Percentiles rank a stretch among this genome's conserved stretches.
phyloP scores from a whole-genome alignment of 257 asterid genomes.

The Haberlea rhodopensis region DNA sequence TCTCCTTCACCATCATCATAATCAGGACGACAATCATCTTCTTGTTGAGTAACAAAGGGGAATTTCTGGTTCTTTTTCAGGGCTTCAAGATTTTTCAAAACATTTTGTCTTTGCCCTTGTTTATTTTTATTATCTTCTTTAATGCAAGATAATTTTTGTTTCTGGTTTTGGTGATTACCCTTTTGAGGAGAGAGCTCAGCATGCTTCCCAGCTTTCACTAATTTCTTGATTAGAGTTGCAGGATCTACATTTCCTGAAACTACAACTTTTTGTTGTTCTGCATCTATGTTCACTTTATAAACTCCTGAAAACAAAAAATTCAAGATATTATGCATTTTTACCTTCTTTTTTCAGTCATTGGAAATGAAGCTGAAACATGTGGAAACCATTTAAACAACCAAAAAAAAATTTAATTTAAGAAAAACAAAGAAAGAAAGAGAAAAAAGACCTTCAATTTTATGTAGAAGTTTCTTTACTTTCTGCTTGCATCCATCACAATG shows the following conservation, averaged over 20 bases:
- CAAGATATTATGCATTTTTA: background rate
- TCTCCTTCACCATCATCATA: constrained; percentile 30
- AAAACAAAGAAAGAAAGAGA: background rate
- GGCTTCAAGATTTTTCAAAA: constrained; percentile 39
- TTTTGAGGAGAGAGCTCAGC: constrained; percentile 70
- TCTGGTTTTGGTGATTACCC: constrained; percentile 37
- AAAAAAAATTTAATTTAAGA: too few relatives aligned
- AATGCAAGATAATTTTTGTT: constrained; percentile 35
- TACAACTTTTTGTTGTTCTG: constrained; percentile 61
- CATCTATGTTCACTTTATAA: constrained; percentile 59
- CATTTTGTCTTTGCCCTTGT: constrained; percentile 35
- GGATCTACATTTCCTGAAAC: constrained; percentile 60
- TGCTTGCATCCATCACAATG: constrained; percentile 92
- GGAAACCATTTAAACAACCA: background rate
- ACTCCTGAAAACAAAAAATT: constrained; percentile 46
- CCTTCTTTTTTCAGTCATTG: background rate
- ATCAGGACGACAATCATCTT: constrained; percentile 25
- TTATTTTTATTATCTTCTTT: constrained; percentile 37
- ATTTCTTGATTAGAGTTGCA: constrained; percentile 47
- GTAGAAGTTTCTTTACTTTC: constrained; percentile 84
- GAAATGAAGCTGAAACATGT: background rate
- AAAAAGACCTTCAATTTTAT: constrained; percentile 67
- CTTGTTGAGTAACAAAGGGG: constrained; percentile 35
- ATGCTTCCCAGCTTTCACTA: constrained; percentile 58
- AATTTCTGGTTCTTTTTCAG: constrained; percentile 42